Conservation (phyloP, 768 basidiomycete species). For the Leccinum aurantiacum region DNA sequence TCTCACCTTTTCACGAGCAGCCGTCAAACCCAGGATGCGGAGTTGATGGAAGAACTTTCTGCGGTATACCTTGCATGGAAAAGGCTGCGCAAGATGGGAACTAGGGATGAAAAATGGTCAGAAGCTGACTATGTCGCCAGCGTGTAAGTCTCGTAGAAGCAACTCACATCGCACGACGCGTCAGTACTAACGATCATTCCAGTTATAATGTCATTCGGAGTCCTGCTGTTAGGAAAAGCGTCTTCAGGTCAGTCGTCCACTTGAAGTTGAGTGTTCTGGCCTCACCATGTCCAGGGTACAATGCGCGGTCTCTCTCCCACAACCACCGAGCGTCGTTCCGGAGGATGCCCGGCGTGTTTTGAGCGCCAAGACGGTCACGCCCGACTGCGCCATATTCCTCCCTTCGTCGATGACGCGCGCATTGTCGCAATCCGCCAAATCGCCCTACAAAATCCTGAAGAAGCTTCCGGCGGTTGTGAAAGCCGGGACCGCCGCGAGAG, state of each 20-base stretch:
- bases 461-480: constrained; percentile 37
- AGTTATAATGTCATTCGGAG: constrained; percentile 53
- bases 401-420: constrained; percentile 38
- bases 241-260: constrained; percentile 37
- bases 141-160: constrained; percentile 39
- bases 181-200: not conserved
- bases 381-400: constrained; percentile 51
- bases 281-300: constrained; percentile 40
- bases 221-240: constrained; percentile 42
- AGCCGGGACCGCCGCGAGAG: constrained; percentile 39
- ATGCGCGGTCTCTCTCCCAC: constrained; percentile 47
- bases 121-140: constrained; percentile 57
- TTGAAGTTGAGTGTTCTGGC: not conserved
- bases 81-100: constrained; percentile 43
- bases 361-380: constrained; percentile 46
- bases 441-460: constrained; percentile 49
- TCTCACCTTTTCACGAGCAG: constrained; percentile 42
- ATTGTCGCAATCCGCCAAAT: constrained; percentile 44
- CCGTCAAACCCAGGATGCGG: constrained; percentile 16
- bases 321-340: constrained; percentile 35
- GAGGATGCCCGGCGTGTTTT: constrained; percentile 39
- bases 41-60: constrained; percentile 39
- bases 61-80: constrained; percentile 47
- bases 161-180: not conserved
- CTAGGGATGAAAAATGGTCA: constrained; percentile 46